Evolutionary conservation across 306 rosid species (phyloP).

Genomic region (Astragalus glycyphyllos): DNA sequence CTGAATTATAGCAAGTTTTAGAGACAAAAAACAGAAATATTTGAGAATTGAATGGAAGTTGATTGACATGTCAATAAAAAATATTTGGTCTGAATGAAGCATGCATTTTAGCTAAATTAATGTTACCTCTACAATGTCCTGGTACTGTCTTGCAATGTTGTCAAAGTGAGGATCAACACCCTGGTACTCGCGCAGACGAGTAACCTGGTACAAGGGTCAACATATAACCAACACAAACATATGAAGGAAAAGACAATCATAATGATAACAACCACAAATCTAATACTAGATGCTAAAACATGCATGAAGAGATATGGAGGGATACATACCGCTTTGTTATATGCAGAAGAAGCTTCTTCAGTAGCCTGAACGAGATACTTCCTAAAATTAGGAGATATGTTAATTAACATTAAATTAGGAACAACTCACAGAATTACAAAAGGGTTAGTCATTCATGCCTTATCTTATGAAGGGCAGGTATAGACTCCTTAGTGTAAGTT

Average conservation of each 20-base stretch:
- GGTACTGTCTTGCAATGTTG: conserved; percentile 83
- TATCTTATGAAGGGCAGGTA: conserved; percentile 86
- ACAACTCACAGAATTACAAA: conserved; percentile 15
- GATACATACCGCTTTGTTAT: conserved; percentile 84
- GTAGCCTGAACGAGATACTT: conserved; percentile 90
- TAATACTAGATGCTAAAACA: background rate
- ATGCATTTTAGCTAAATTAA: background rate
- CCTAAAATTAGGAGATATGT: conserved; percentile 49
- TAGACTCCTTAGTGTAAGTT: conserved; percentile 84
- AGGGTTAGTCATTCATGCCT: conserved; percentile 52
- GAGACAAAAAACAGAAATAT: conserved; percentile 11
- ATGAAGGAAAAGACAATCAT: conserved; percentile 1
- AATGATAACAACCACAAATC: background rate
- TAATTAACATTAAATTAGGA: conserved; percentile 25
- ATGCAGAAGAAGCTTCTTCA: conserved; percentile 85
- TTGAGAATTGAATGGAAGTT: background rate
- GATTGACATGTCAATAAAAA: conserved; percentile 14
- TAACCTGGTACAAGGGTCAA: conserved; percentile 58
- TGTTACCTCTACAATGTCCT: conserved; percentile 72
- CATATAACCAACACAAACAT: conserved; percentile 30
- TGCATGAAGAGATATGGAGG: conserved; percentile 10
- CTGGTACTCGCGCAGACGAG: conserved; percentile 89
- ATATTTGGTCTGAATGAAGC: conserved; percentile 1
- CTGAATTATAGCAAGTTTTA: background rate
- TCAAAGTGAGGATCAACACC: conserved; percentile 95